Evolutionary conservation across 495 filamentous ascomycete species (phyloP).

Genomic region (Hypoxylon lienhwacheense): DNA sequence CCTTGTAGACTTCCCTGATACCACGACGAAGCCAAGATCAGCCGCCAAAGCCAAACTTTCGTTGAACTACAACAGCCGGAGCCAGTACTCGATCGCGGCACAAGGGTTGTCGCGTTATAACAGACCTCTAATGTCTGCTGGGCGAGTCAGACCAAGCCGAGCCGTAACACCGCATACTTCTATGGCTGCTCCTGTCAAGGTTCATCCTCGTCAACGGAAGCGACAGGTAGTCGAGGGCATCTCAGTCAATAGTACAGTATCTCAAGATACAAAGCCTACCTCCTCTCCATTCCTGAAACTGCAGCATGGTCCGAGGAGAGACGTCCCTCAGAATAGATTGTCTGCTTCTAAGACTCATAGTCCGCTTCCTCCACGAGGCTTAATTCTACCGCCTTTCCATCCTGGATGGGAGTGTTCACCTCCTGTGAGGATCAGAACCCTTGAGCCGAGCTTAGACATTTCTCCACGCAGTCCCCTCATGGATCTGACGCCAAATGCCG

Average conservation of each 20-base stretch:
- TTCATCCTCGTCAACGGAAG: slow-evolving; percentile 44
- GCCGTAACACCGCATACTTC: slow-evolving; percentile 26
- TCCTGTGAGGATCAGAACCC: slow-evolving; percentile 22
- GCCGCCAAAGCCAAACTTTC: slow-evolving; percentile 14
- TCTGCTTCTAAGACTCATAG: neutral
- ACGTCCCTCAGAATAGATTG: neutral
- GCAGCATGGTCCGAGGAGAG: neutral
- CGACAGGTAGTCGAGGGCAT: slow-evolving; percentile 46
- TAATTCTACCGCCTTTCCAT: slow-evolving; percentile 29
- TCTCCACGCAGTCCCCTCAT: slow-evolving; percentile 36
- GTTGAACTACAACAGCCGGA: slow-evolving; percentile 20
- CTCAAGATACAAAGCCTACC: slow-evolving; percentile 1
- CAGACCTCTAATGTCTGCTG: slow-evolving; percentile 21
- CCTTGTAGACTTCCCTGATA: neutral
- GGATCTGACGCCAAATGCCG: slow-evolving; percentile 18
- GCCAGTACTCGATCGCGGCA: slow-evolving; percentile 28
- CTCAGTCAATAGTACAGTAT: slow-evolving; percentile 27
- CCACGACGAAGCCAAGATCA: slow-evolving; percentile 5
- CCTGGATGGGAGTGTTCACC: slow-evolving; percentile 29
- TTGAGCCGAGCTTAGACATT: slow-evolving; percentile 29
- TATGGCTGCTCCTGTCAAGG: slow-evolving; percentile 45
- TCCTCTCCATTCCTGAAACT: neutral
- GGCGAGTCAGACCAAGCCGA: slow-evolving; percentile 16
- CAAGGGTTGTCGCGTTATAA: slow-evolving; percentile 31
- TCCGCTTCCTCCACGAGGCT: slow-evolving; percentile 14